A percentile compares a stretch with the other conserved stretches of the same genome.
Conservation (phyloP, 129 eudicot genomes). For the Flaveria robusta region DNA sequence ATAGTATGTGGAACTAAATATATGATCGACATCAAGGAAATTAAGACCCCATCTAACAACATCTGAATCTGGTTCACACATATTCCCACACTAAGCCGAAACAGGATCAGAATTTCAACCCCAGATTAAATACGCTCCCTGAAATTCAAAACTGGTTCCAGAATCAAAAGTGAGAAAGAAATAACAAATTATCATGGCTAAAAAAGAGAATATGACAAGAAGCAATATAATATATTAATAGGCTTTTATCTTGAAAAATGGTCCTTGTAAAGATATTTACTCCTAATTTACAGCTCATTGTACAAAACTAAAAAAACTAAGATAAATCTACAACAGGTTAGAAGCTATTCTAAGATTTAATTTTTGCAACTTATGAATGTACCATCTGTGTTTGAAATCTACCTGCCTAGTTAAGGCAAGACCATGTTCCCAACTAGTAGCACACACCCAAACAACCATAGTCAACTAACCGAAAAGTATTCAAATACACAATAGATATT, state of each 20-base stretch:
- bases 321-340: not conserved
- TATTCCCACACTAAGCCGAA: slow-evolving; percentile 13
- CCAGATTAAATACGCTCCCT: slow-evolving; percentile 14
- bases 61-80: slow-evolving; percentile 73
- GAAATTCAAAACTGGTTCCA: slow-evolving; percentile 23
- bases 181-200: not conserved
- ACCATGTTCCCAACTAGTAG: not conserved
- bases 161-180: not conserved
- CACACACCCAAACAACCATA: not conserved
- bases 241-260: not conserved
- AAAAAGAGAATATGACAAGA: not conserved
- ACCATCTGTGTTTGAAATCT: not conserved
- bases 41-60: slow-evolving; percentile 63
- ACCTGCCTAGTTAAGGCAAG: not conserved
- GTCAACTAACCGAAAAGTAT: not conserved
- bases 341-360: not conserved
- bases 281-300: not conserved
- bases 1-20: slow-evolving; percentile 60
- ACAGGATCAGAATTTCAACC: slow-evolving; percentile 7
- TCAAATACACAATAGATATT: not conserved
- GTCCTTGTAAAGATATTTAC: not conserved
- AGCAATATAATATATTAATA: not conserved
- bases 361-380: not conserved
- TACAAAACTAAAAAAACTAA: not conserved
- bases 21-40: slow-evolving; percentile 61